Percentiles rank a stretch among this genome's conserved stretches.
These are phyloP conservation scores for Luzula sylvatica DNA, from an alignment of 176 grass and related monocot genomes.

Conservation along the genomic window DNA sequence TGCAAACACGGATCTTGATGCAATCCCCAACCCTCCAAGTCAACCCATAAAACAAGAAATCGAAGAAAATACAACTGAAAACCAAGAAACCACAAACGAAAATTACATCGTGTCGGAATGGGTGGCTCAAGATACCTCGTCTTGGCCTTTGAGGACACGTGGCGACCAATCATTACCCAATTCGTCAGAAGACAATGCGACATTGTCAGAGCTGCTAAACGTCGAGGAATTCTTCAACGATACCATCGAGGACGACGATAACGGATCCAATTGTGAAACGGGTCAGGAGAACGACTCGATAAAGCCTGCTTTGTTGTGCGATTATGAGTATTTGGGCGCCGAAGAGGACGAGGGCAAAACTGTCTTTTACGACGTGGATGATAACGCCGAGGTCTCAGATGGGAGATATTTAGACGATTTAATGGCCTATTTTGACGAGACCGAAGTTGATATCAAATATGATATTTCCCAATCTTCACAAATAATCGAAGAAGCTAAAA, in stretches of 20 bases:
- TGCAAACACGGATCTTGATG: slow-evolving; percentile 6
- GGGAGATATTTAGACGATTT: slow-evolving; percentile 31
- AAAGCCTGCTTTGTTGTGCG: background rate
- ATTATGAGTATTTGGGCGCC: slow-evolving; percentile 5
- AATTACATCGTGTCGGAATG: slow-evolving; percentile 12
- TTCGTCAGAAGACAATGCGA: slow-evolving; percentile 5
- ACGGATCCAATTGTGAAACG: slow-evolving; percentile 23
- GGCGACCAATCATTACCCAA: slow-evolving; percentile 34
- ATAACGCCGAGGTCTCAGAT: slow-evolving; percentile 26
- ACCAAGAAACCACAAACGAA: background rate
- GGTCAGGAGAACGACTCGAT: slow-evolving; percentile 15
- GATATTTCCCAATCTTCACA: slow-evolving; percentile 24
- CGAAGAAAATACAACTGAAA: background rate
- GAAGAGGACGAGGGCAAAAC: slow-evolving; percentile 33
- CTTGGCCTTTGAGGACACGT: slow-evolving; percentile 35
- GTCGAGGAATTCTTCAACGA: slow-evolving; percentile 47
- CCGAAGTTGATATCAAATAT: slow-evolving; percentile 43
- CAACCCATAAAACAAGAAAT: slow-evolving; percentile 19
- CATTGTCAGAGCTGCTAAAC: slow-evolving; percentile 28
- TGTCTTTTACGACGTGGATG: slow-evolving; percentile 51
- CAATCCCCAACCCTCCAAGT: background rate
- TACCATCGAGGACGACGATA: background rate
- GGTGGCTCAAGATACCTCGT: background rate
- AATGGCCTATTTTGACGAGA: slow-evolving; percentile 51
- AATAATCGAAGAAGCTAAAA: background rate